Evolutionary conservation across 108 stramenopile species (phyloP).

Genomic region (Skeletonema menzelii): DNA sequence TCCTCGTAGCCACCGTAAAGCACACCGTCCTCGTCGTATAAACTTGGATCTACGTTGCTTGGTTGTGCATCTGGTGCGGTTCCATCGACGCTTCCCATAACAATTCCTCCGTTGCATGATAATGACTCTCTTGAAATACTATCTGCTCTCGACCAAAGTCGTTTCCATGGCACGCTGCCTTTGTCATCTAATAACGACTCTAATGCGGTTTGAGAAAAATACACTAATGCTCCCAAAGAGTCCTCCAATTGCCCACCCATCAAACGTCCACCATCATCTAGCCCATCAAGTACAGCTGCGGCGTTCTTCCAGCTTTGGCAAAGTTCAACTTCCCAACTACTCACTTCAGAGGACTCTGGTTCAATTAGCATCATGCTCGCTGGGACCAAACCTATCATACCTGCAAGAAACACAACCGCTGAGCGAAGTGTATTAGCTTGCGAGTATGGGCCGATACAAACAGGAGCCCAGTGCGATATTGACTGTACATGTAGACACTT

Average conservation of each 20-base stretch:
- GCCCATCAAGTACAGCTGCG: conserved; percentile 75
- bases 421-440: conserved; percentile 91
- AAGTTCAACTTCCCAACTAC: conserved; percentile 62
- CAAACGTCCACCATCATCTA: conserved; percentile 53
- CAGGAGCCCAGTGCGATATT: conserved; percentile 94
- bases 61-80: conserved; percentile 4
- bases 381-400: conserved; percentile 93
- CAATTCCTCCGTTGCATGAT: conserved; percentile 59
- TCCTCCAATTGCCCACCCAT: conserved; percentile 57
- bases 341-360: conserved; percentile 17
- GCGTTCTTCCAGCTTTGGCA: conserved; percentile 85
- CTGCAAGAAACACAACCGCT: conserved; percentile 85
- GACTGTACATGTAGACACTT: conserved; percentile 95
- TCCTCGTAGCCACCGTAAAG: conserved; percentile 83
- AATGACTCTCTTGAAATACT: conserved; percentile 45
- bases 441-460: conserved; percentile 98
- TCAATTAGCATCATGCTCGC: conserved; percentile 79
- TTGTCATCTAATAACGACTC: conserved; percentile 2
- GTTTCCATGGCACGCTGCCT: conserved; percentile 11
- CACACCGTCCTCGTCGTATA: conserved; percentile 47
- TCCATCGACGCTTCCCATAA: conserved; percentile 68
- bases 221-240: conserved; percentile 65
- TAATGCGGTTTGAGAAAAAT: conserved; percentile 47
- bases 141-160: conserved; percentile 38
- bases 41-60: conserved; percentile 22